Evolutionary conservation across 805 yeast species (phyloP).

Genomic region (Ogataea naganishii): DNA sequence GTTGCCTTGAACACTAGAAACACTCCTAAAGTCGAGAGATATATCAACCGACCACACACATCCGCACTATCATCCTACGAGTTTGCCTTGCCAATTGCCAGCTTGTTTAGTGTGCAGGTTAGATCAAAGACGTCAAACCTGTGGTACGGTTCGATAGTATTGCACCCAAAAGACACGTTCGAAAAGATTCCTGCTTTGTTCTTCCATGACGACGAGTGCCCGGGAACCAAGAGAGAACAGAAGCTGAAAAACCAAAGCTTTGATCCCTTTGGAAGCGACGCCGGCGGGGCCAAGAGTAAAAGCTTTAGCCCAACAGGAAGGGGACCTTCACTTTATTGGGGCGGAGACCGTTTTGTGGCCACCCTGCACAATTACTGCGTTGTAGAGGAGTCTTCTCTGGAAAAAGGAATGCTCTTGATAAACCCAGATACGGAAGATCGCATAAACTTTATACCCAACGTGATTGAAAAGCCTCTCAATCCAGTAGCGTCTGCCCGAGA

Average conservation of each 20-base stretch:
- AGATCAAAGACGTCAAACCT: conserved; percentile 79
- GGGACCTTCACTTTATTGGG: conserved; percentile 68
- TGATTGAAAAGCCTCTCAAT: conserved; percentile 18
- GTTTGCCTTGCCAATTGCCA: conserved; percentile 52
- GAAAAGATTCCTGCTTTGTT: conserved; percentile 75
- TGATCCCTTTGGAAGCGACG: conserved; percentile 59
- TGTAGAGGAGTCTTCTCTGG: conserved; percentile 62
- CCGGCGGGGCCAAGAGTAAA: conserved; percentile 20
- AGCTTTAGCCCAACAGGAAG: background rate
- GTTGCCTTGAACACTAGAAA: conserved; percentile 7
- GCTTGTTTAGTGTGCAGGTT: conserved; percentile 70
- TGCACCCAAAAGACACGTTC: conserved; percentile 53
- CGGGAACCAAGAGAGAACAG: conserved; percentile 61
- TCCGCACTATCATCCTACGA: conserved; percentile 55
- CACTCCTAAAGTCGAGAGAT: conserved; percentile 19
- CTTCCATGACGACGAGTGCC: conserved; percentile 85
- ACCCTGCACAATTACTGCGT: conserved; percentile 46
- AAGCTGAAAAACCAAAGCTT: conserved; percentile 53
- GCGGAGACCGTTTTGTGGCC: conserved; percentile 71
- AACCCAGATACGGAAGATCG: conserved; percentile 70
- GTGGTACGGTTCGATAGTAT: conserved; percentile 85
- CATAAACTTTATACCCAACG: conserved; percentile 46
- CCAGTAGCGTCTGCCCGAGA: conserved; percentile 15
- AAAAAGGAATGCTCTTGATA: conserved; percentile 62
- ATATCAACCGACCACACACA: conserved; percentile 42